These are phyloP conservation scores for Colletotrichum eremochloae DNA, from an alignment of 2,329 filamentous ascomycete species.

Conservation along the genomic window DNA sequence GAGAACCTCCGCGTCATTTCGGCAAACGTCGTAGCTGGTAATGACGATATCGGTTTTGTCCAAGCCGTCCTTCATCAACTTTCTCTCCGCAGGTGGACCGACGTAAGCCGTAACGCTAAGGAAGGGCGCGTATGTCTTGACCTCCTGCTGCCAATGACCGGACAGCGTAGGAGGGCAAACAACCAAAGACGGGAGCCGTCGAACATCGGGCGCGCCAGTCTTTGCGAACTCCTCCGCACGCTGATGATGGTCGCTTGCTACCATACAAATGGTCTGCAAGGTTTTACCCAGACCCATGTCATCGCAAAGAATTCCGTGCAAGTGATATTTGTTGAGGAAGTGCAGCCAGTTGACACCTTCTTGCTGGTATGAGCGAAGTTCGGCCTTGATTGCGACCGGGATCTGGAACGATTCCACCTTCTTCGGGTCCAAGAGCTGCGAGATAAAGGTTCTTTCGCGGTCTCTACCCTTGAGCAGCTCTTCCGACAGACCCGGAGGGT, in stretches of 20 bases:
- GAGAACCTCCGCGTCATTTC: slow-evolving; percentile 92
- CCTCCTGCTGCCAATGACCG: slow-evolving; percentile 98
- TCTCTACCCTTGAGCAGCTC: slow-evolving; percentile 91
- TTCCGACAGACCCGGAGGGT: slow-evolving; percentile 91
- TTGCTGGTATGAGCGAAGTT: slow-evolving; percentile 96
- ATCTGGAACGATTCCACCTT: slow-evolving; percentile 96
- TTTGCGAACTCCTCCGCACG: slow-evolving; percentile 90
- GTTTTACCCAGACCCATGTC: slow-evolving; percentile 99
- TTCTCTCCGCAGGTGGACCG: slow-evolving; percentile 85
- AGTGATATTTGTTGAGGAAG: slow-evolving; percentile 97
- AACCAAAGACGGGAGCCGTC: slow-evolving; percentile 89
- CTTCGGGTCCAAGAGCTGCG: slow-evolving; percentile 94
- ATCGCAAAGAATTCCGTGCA: slow-evolving; percentile 98
- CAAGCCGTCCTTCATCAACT: slow-evolving; percentile 76
- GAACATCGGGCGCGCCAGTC: slow-evolving; percentile 82
- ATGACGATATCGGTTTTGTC: slow-evolving; percentile 90
- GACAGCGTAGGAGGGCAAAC: slow-evolving; percentile 96
- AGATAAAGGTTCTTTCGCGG: slow-evolving; percentile 94
- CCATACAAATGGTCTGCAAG: slow-evolving; percentile 95
- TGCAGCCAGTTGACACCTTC: slow-evolving; percentile 99
- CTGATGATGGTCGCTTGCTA: slow-evolving; percentile 96
- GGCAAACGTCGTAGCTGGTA: slow-evolving; percentile 97
- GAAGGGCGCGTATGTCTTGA: slow-evolving; percentile 96
- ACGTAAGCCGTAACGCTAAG: slow-evolving; percentile 91
- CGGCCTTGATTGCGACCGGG: slow-evolving; percentile 96